These are phyloP conservation scores for Durotheca rogersii DNA, from an alignment of 495 filamentous ascomycete genomes.

Conservation along the genomic window DNA sequence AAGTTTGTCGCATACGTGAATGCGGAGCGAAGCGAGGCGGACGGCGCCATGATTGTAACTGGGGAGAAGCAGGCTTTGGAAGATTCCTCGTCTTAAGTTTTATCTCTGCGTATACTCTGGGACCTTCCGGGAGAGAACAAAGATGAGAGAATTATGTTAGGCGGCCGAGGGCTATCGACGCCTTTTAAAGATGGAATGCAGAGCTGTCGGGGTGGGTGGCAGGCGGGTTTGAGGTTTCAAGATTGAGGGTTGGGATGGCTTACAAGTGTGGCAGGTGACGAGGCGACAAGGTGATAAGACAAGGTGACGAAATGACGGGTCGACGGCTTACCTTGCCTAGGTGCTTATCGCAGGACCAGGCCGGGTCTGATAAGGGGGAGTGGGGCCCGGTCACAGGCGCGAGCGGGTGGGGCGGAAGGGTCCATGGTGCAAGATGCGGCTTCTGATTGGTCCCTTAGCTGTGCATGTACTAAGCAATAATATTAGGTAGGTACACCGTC, in stretches of 20 bases:
- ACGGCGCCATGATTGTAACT: constrained; percentile 20
- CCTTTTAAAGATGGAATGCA: not conserved
- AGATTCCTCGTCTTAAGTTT: not conserved
- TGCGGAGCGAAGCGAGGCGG: constrained; percentile 24
- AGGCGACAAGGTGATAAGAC: too few relatives aligned
- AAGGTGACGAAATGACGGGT: too few relatives aligned
- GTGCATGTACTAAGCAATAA: too few relatives aligned
- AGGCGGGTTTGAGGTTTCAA: not conserved
- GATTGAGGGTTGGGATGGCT: constrained; percentile 2
- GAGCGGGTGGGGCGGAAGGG: not conserved
- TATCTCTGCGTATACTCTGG: not conserved
- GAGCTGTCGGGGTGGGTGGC: not conserved
- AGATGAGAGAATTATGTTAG: too few relatives aligned
- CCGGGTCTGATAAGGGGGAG: too few relatives aligned
- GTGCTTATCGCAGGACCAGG: not conserved
- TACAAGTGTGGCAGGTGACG: constrained; percentile 4
- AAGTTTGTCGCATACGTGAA: constrained; percentile 30
- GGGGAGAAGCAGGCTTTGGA: not conserved
- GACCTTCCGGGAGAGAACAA: not conserved
- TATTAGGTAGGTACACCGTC: too few relatives aligned
- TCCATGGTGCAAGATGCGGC: too few relatives aligned
- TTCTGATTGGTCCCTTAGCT: not conserved
- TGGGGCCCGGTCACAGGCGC: too few relatives aligned
- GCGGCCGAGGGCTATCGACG: not conserved
- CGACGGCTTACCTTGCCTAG: not conserved